Percentiles rank a stretch among this genome's conserved stretches.
phyloP scores from a whole-genome alignment of 1,284 basidiomycete species.

The Chiua sp. region DNA sequence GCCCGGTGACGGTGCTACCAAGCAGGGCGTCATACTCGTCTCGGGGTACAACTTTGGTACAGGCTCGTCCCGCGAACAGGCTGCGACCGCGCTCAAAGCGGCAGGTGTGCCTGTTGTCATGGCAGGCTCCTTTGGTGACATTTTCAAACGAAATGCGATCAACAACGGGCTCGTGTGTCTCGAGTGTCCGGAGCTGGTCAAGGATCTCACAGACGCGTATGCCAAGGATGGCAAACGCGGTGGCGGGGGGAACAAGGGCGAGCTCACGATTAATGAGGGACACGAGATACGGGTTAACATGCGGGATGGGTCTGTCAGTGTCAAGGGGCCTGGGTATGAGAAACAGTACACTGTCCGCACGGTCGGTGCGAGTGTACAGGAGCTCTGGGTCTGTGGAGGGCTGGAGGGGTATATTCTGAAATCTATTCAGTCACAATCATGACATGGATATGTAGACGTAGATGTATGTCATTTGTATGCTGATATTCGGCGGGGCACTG shows the following conservation, averaged over 20 bases:
- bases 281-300: slow-evolving; percentile 73
- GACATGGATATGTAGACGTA: slow-evolving; percentile 2
- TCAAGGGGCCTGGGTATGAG: slow-evolving; percentile 50
- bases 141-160: slow-evolving; percentile 99
- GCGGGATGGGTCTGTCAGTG: slow-evolving; percentile 67
- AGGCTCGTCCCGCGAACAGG: slow-evolving; percentile 98
- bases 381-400: slow-evolving; percentile 86
- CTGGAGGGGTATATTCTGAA: slow-evolving; percentile 82
- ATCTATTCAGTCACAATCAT: slow-evolving; percentile 53
- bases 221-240: slow-evolving; percentile 78
- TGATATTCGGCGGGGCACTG: too few relatives aligned
- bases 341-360: slow-evolving; percentile 74
- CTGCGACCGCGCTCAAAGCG: slow-evolving; percentile 95
- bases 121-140: slow-evolving; percentile 97
- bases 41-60: slow-evolving; percentile 99
- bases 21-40: slow-evolving; percentile 79
- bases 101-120: slow-evolving; percentile 94
- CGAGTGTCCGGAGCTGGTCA: slow-evolving; percentile 90
- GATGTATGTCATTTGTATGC: neutral
- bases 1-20: slow-evolving; percentile 34
- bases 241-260: slow-evolving; percentile 77
- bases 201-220: slow-evolving; percentile 80
- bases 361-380: slow-evolving; percentile 92
- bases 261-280: slow-evolving; percentile 81
- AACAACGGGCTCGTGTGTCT: slow-evolving; percentile 98